These are phyloP conservation scores for Begonia fuchsioides DNA, from an alignment of 306 rosid species.

Conservation along the genomic window DNA sequence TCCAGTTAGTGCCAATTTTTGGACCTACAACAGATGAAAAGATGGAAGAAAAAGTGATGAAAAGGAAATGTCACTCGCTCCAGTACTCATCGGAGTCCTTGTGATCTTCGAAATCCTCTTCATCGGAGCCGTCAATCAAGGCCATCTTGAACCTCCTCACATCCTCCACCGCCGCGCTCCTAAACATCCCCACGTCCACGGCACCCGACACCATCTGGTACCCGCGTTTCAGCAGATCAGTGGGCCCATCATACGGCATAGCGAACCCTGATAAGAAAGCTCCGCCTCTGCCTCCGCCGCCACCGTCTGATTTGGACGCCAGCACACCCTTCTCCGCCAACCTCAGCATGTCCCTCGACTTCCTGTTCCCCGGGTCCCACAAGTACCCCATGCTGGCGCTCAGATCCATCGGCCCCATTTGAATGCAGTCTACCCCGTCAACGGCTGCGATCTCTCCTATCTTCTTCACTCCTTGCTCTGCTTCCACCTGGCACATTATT, in stretches of 20 bases:
- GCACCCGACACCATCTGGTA: conserved; percentile 56
- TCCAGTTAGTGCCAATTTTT: no score
- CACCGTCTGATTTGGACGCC: conserved; percentile 8
- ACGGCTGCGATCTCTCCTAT: conserved; percentile 37
- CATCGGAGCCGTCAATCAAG: conserved; percentile 22
- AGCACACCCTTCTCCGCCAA: conserved; percentile 45
- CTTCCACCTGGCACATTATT: conserved; percentile 58
- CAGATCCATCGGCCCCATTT: conserved; percentile 80
- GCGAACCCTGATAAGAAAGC: conserved; percentile 47
- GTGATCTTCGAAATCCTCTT: conserved; percentile 16
- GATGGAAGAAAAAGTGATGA: neutral
- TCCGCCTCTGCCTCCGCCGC: conserved; percentile 20
- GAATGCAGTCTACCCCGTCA: conserved; percentile 71
- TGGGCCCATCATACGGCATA: conserved; percentile 38
- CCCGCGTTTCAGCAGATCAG: conserved; percentile 41
- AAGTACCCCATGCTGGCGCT: conserved; percentile 64
- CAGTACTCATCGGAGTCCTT: conserved; percentile 55
- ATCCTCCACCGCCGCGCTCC: conserved; percentile 49
- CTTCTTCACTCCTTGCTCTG: conserved; percentile 33
- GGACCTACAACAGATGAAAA: no score
- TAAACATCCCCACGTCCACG: conserved; percentile 48
- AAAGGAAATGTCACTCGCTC: conserved; percentile 36
- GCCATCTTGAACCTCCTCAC: conserved; percentile 36
- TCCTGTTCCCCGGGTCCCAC: conserved; percentile 71
- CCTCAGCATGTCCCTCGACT: conserved; percentile 41